Base-by-base conservation (phyloP, 2,329 filamentous ascomycete genomes). In the Trichoderma sp. region DNA sequence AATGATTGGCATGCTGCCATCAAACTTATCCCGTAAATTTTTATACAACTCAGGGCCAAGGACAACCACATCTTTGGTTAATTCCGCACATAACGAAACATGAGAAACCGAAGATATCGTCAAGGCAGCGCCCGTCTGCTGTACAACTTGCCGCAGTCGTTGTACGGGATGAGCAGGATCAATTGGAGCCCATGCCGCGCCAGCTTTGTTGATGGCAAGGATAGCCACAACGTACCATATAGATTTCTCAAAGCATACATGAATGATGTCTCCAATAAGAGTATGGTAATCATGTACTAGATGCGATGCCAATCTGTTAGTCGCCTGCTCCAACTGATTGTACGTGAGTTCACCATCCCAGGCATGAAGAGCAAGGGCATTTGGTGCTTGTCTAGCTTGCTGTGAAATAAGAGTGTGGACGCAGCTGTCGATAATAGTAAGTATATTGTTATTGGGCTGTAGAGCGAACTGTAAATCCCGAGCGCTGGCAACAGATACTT, bases 201-300 rank as follows among this genome's bases (percentile, higher is more conserved):
- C 74, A 29, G 74, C 74, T 35, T 75, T 72, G 60, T 65, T 72
- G 16, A 75, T 27, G 21, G 74, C 74, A n/a, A 75, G 18, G 21
- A 73, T 73, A 16, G 68, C 68, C 29, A 75, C 41, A 14, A 73
- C 27, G 31, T 45, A 56, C 74, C 74, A 75, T 4, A 63, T 16
- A 4, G 74, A 75, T 50, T 75, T 75, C n/a, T 75, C 74, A 24
- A 75, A 72, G 29, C 74, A 73, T 11, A 75, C 31, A 62, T 60
- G 67, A 12, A 75, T 53, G 12, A 72, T 65, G 11, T 65, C 67
- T 16, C 62, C 74, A 1, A 64, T 12, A 16, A 11, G 4, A 4
- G 59, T 14, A 33, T 33, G 6, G 6, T 59, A 75, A 4, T 21
- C n/a, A 6, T 65, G 18, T 11, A 67, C 11, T 14, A 75, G 50